These are phyloP conservation scores for Neofusicoccum cordaticola DNA, from an alignment of 2,329 filamentous ascomycete genomes.

Conservation along the genomic window DNA sequence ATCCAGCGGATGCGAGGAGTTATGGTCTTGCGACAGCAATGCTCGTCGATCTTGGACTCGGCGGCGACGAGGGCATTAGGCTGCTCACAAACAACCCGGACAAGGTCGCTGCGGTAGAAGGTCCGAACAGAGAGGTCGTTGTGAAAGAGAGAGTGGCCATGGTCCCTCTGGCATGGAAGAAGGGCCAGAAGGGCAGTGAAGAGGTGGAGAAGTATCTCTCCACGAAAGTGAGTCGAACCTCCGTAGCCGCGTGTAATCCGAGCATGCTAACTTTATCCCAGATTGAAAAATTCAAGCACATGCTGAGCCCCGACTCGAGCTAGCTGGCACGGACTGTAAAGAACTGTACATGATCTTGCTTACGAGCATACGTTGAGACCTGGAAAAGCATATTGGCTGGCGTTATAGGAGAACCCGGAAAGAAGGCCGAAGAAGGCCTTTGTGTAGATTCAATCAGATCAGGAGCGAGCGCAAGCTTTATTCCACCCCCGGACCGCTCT, in stretches of 20 bases:
- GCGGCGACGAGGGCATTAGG: conserved; percentile 67
- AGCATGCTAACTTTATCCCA: conserved; percentile 22
- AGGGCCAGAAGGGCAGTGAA: conserved; percentile 69
- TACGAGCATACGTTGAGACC: background rate
- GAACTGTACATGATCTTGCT: background rate
- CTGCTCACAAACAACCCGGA: conserved; percentile 96
- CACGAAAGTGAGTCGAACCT: conserved; percentile 69
- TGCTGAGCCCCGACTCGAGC: conserved; percentile 37
- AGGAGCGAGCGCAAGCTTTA: conserved; percentile 2
- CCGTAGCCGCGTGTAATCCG: no score
- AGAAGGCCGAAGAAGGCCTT: background rate
- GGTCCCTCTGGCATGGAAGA: conserved; percentile 91
- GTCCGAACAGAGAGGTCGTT: conserved; percentile 79
- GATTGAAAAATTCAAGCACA: conserved; percentile 55
- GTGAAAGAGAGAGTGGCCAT: conserved; percentile 91
- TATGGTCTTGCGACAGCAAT: conserved; percentile 98
- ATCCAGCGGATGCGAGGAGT: conserved; percentile 90
- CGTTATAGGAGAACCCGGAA: conserved; percentile 1
- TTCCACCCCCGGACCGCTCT: background rate
- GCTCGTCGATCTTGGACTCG: conserved; percentile 76
- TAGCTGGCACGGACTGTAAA: background rate
- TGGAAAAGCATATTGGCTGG: background rate
- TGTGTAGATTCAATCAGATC: conserved; percentile 1
- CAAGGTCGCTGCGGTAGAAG: conserved; percentile 92
- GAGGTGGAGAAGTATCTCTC: conserved; percentile 93